Base-by-base conservation (phyloP, 2,329 filamentous ascomycete species). In the Clonostachys rosea region DNA sequence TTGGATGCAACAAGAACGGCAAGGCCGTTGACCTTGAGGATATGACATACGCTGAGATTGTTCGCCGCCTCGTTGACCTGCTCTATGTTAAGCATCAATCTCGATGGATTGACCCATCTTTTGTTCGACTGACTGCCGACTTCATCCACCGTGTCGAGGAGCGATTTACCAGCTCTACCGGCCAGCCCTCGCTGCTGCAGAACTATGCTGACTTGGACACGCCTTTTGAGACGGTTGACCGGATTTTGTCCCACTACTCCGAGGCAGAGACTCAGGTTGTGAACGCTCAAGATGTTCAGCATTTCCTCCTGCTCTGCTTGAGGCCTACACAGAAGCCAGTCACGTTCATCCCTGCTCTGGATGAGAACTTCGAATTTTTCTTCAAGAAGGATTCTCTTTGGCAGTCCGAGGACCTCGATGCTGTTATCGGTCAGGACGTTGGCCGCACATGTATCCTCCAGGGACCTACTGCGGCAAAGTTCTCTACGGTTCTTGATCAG, bases 361-460 rank as follows among this genome's bases (percentile, higher is more conserved):
- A 99, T 59, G 91, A 95, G 53, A 96, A 92, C 64, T 99, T 99
- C 56, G 94, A 99, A 65, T 96, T 95, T 72, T 99, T 90, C 76
- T 99, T 99, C 86, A 99, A 99, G 84, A 99, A 99, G 76, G 94
- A 99, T 67, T 99, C 94, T 2, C 80, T 99, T 8, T 99, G 94
- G 94, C 94, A 99, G 71, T 97, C 94, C 1, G 94, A 99, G 70
- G 94, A 99, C 61, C 78, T 99, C 11, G 92, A 95, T 60, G 94
- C 94, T 46, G 91, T 99, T 49, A 91, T 96, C 51, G 92, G 79
- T 56, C 94, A 97, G 69, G 95, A 99, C 63, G 94, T 99, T 49
- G 91, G 90, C 53, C 84, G 95, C 63, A 96, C 91, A 41, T 96
- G 91, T 73, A 96, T 99, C 63, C 76, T 99, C 36, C 94, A 99